phyloP scores from a whole-genome alignment of 306 rosid genomes.

The Lithocarpus polystachyus region DNA sequence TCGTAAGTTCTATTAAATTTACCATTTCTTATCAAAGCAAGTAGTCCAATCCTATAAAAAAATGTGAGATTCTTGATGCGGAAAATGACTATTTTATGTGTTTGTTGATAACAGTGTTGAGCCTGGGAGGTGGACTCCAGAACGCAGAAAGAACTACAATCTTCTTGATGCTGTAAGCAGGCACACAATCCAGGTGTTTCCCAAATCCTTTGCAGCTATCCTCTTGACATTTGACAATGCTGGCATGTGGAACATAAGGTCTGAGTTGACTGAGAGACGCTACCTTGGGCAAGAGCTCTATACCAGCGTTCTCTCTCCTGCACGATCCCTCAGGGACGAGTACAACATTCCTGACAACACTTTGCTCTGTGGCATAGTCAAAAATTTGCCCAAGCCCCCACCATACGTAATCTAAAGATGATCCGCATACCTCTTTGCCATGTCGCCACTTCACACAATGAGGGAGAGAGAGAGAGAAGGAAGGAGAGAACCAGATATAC shows the following conservation, averaged over 20 bases:
- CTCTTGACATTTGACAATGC: conserved; percentile 55
- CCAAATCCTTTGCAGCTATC: conserved; percentile 68
- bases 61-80: no score
- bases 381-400: conserved; percentile 43
- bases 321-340: conserved; percentile 60
- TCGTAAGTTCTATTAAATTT: conserved; percentile 44
- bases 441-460: not conserved
- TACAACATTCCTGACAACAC: conserved; percentile 41
- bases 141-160: conserved; percentile 48
- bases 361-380: conserved; percentile 46
- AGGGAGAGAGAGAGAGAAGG: not conserved
- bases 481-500: not conserved
- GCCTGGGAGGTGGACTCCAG: conserved; percentile 80
- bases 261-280: conserved; percentile 53
- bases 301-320: conserved; percentile 40
- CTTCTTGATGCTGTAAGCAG: conserved; percentile 77
- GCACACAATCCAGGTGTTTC: conserved; percentile 67
- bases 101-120: conserved; percentile 33
- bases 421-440: not conserved
- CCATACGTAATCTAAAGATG: conserved; percentile 21
- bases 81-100: no score
- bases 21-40: no score
- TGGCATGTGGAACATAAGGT: conserved; percentile 70
- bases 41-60: no score
- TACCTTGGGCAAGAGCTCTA: conserved; percentile 71